phyloP scores from a whole-genome alignment of 345 rosid species.

The Boechera retrofracta region DNA sequence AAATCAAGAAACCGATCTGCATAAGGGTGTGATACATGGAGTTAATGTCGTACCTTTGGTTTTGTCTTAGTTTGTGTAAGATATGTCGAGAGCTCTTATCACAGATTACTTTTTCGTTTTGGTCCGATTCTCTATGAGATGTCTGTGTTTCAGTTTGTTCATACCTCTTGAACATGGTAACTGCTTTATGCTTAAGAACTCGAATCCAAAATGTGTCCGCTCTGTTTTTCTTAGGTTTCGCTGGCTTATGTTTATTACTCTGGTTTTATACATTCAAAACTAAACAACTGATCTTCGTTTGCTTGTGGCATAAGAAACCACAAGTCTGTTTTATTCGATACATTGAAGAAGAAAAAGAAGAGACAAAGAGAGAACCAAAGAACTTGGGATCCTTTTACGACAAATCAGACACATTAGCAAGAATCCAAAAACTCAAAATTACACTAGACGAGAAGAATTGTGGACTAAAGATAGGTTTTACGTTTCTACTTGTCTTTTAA shows the following conservation, averaged over 20 bases:
- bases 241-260: not conserved
- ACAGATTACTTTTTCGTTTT: not conserved
- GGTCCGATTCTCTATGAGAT: constrained; percentile 22
- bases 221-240: not conserved
- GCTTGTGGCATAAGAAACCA: not conserved
- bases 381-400: not conserved
- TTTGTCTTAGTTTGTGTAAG: constrained; percentile 30
- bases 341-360: not conserved
- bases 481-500: constrained; percentile 43
- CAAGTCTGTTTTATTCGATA: not conserved
- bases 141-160: constrained; percentile 35
- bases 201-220: not conserved
- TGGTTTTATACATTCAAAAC: not conserved
- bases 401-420: constrained; percentile 18
- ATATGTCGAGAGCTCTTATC: constrained; percentile 22
- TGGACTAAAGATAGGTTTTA: not conserved
- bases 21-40: constrained; percentile 15
- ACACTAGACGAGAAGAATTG: not conserved
- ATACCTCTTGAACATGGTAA: constrained; percentile 29
- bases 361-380: not conserved
- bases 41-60: constrained; percentile 21
- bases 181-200: constrained; percentile 1
- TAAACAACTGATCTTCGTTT: not conserved
- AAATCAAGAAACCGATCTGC: constrained; percentile 26
- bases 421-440: constrained; percentile 2